Base-by-base conservation (phyloP, 371 early-diverging fungal species). In the Mortierella sp. region DNA sequence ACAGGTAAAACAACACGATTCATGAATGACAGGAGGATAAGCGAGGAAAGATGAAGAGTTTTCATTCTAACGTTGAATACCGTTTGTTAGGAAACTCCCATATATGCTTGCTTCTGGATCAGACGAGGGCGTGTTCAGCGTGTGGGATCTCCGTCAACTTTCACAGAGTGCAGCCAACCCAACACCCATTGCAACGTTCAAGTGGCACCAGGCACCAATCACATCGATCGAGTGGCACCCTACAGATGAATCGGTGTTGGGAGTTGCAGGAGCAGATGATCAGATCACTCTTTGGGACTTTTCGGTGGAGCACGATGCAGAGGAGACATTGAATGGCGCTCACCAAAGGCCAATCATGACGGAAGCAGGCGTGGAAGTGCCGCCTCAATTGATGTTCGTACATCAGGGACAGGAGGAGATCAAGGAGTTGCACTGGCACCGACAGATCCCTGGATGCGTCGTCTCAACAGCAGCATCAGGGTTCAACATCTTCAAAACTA, bases 181-280 rank as follows among this genome's bases (percentile, higher is more conserved):
- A 43, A 84, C 86, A 21, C 94, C 98, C 0, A 95, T 96, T n/a
- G 98, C 98, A 17, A 88, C 88, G n/a, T 97, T 96, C 84, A 88
- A 90, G 60, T 98, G 98, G 98, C 98, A 98, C 83, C 86, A 86
- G 52, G 87, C 84, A 28, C 92, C 96, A 6, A 91, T 98, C 64
- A 96, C 97, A 4, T 95, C 96, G 12, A 94, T 98, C 63, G 98
- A 98, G 81, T 98, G 98, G 98, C 92, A 94, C 66, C 96, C 97
- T 8, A 86, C 85, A 3, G 98, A 98, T 70, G 92, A 92, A 62
- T 96, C 97, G 14, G 90, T 96, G 17, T 76, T 97, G 49, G 96
- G 91, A n/a, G 97, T 94, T 12, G 81, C 95, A 8, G 96, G 97
- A 13, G 96, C 94, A 13, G 98, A 98, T 78, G 93, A 98, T 70